Conservation (phyloP, 2,329 filamentous ascomycete species). For the Trichoderma atrobrunneum region DNA sequence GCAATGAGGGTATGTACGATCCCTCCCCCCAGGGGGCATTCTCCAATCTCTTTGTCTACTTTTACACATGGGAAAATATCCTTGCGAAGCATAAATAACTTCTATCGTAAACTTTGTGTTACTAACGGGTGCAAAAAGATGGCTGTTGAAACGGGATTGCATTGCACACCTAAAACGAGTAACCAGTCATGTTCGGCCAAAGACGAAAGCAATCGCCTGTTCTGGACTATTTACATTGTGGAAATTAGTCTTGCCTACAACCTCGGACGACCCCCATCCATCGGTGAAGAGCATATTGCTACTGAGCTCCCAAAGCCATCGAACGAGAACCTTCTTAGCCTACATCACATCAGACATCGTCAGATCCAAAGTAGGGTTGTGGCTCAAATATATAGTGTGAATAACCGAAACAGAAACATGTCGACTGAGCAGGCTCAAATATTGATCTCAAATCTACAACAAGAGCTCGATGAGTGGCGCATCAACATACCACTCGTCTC, state of each 20-base stretch:
- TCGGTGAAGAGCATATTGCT: not conserved
- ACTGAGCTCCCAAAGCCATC: not conserved
- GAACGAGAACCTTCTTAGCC: not conserved
- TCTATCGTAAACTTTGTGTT: not conserved
- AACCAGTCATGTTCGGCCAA: not conserved
- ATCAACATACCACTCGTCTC: not conserved
- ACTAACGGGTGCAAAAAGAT: not conserved
- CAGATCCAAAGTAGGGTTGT: not conserved
- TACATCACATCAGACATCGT: not conserved
- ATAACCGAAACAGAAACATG: not conserved
- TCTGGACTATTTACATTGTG: not conserved
- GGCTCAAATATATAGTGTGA: not conserved
- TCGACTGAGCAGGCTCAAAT: not conserved
- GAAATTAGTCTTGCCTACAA: not conserved
- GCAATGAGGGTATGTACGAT: not conserved
- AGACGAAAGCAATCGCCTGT: not conserved
- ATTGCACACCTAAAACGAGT: not conserved
- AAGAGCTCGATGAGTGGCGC: not conserved
- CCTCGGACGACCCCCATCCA: not conserved
- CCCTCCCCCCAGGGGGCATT: no score
- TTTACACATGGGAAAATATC: not conserved
- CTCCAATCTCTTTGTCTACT: not conserved
- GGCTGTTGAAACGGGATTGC: not conserved
- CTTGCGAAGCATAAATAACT: not conserved
- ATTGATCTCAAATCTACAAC: not conserved